Percentiles rank a stretch among this genome's conserved stretches.
Evolutionary conservation across 1,284 basidiomycete species (phyloP).

Genomic region (Cystobasidium sp.): DNA sequence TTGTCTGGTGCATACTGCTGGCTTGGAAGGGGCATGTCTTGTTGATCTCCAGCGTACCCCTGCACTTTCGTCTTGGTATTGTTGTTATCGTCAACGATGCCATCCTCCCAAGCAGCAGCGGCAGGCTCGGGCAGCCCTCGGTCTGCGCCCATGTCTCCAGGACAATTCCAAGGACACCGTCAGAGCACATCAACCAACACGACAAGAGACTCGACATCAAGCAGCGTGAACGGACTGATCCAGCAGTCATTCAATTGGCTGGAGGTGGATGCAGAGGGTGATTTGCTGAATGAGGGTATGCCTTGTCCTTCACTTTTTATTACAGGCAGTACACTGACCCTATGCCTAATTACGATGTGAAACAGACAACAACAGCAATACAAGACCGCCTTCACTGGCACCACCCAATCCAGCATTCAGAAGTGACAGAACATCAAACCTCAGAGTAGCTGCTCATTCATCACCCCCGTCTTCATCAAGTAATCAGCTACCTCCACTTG

Average conservation of each 20-base stretch:
- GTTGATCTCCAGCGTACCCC: neutral
- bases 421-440: conserved; percentile 4
- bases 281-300: too few species aligned
- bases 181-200: too few species aligned
- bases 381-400: neutral
- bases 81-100: neutral
- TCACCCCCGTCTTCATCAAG: neutral
- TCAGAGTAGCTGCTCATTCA: neutral
- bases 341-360: neutral
- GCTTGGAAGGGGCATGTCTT: neutral
- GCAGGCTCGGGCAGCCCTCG: neutral
- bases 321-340: neutral
- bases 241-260: conserved; percentile 20
- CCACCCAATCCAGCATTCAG: conserved; percentile 21
- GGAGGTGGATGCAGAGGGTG: neutral
- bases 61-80: too few species aligned
- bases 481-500: neutral
- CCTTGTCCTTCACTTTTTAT: too few species aligned
- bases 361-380: neutral
- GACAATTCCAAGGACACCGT: neutral
- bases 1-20: neutral
- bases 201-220: neutral
- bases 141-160: neutral
- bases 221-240: conserved; percentile 15
- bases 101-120: neutral